Evolutionary conservation across 306 rosid species (phyloP).

Genomic region (Prunus mongolica): DNA sequence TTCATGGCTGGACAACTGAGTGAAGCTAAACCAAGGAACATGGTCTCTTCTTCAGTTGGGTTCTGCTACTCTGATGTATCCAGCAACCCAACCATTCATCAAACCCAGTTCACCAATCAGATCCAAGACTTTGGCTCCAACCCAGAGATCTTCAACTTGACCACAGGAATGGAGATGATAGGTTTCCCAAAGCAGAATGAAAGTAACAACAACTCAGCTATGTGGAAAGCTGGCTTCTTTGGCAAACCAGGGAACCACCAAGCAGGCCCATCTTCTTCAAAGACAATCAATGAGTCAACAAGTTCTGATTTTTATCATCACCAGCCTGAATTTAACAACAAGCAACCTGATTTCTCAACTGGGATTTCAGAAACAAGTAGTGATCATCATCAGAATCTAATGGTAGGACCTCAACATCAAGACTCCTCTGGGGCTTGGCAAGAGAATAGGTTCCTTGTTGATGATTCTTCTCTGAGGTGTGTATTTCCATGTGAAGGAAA

Average conservation of each 20-base stretch:
- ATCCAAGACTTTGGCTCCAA: slow-evolving; percentile 61
- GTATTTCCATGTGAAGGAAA: slow-evolving; percentile 76
- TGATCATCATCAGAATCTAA: slow-evolving; percentile 34
- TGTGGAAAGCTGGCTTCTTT: slow-evolving; percentile 39
- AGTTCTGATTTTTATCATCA: slow-evolving; percentile 34
- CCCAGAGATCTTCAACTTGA: slow-evolving; percentile 69
- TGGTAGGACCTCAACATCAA: slow-evolving; percentile 31
- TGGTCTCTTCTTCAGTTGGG: slow-evolving; percentile 40
- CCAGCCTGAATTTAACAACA: background rate
- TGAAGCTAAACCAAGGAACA: slow-evolving; percentile 48
- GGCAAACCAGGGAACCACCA: slow-evolving; percentile 10
- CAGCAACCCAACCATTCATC: slow-evolving; percentile 26
- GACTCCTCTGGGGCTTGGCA: slow-evolving; percentile 37
- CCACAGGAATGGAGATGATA: slow-evolving; percentile 70
- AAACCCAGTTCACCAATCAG: slow-evolving; percentile 50
- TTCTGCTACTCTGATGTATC: slow-evolving; percentile 55
- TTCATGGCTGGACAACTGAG: slow-evolving; percentile 52
- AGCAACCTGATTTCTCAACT: slow-evolving; percentile 36
- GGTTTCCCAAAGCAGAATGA: slow-evolving; percentile 54
- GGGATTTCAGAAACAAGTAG: slow-evolving; percentile 44
- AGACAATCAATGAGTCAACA: slow-evolving; percentile 27
- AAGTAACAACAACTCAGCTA: slow-evolving; percentile 17
- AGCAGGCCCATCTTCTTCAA: slow-evolving; percentile 45
- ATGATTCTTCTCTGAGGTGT: slow-evolving; percentile 71
- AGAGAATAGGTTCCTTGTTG: slow-evolving; percentile 45